A percentile compares a stretch with the other conserved stretches of the same genome.
phyloP scores from a whole-genome alignment of 192 early-diverging fungal species.

The Ambispora gerdemannii region DNA sequence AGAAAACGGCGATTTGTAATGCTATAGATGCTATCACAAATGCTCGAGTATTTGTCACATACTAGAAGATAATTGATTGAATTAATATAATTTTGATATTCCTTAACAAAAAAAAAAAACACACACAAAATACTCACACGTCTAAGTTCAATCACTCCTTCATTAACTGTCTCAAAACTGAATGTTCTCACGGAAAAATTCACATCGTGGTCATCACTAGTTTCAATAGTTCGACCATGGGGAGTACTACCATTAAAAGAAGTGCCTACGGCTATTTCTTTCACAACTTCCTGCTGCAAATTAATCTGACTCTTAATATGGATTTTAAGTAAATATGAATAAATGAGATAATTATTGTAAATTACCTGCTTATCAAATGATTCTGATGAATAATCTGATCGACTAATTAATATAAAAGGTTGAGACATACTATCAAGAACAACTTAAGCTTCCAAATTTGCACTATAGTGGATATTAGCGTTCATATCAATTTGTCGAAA shows the following conservation, averaged over 20 bases:
- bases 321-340: no score
- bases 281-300: no score
- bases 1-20: background rate
- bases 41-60: conserved; percentile 2
- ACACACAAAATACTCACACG: background rate
- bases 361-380: no score
- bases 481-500: no score
- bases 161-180: background rate
- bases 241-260: background rate
- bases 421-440: no score
- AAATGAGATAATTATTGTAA: no score
- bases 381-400: no score
- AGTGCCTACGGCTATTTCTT: no score
- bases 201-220: background rate
- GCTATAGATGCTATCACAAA: conserved; percentile 1
- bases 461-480: no score
- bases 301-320: no score
- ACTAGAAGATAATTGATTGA: background rate
- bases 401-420: no score
- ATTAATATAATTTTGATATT: background rate
- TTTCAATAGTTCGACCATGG: background rate
- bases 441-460: no score
- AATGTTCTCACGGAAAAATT: background rate
- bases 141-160: background rate
- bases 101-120: background rate